A percentile compares a stretch with the other conserved stretches of the same genome.
Conservation (phyloP, 2,329 filamentous ascomycete species). For the Monascus ruber region DNA sequence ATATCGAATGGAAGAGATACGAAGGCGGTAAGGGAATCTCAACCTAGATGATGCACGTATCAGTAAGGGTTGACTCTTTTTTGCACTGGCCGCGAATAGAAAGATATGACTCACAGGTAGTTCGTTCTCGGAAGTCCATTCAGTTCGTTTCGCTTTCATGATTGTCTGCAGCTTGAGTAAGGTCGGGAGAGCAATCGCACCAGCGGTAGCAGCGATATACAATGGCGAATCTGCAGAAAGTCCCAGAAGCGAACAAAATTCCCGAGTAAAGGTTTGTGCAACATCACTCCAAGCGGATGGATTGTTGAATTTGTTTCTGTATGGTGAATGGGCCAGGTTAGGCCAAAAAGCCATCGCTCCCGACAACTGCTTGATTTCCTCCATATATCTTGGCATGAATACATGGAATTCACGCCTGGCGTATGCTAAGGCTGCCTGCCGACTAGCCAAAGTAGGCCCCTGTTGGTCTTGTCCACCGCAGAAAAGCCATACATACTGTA, state of each 20-base stretch:
- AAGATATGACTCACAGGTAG: constrained; percentile 55
- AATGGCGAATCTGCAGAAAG: constrained; percentile 85
- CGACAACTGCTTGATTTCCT: constrained; percentile 70
- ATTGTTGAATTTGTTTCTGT: constrained; percentile 65
- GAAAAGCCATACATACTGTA: constrained; percentile 86
- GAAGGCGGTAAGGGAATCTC: constrained; percentile 54
- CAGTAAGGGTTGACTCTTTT: constrained; percentile 1
- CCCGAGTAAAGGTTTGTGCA: constrained; percentile 74
- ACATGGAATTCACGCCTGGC: constrained; percentile 60
- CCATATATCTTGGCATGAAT: constrained; percentile 63
- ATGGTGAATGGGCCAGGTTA: constrained; percentile 68
- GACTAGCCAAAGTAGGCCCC: constrained; percentile 19
- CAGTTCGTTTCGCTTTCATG: constrained; percentile 78
- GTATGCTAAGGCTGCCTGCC: constrained; percentile 57
- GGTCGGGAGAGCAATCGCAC: constrained; percentile 79
- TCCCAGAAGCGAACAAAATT: constrained; percentile 86
- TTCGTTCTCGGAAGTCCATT: constrained; percentile 89
- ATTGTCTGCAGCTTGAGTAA: constrained; percentile 80
- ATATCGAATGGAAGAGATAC: constrained; percentile 82
- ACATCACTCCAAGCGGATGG: constrained; percentile 70
- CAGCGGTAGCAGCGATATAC: constrained; percentile 84
- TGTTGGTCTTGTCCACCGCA: constrained; percentile 51
- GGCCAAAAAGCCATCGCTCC: constrained; percentile 68
- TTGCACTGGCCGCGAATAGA: constrained; percentile 41
- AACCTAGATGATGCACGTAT: constrained; percentile 29